A percentile compares a stretch with the other conserved stretches of the same genome.
phyloP scores from a whole-genome alignment of 257 asterid genomes.

The Mitragyna speciosa region DNA sequence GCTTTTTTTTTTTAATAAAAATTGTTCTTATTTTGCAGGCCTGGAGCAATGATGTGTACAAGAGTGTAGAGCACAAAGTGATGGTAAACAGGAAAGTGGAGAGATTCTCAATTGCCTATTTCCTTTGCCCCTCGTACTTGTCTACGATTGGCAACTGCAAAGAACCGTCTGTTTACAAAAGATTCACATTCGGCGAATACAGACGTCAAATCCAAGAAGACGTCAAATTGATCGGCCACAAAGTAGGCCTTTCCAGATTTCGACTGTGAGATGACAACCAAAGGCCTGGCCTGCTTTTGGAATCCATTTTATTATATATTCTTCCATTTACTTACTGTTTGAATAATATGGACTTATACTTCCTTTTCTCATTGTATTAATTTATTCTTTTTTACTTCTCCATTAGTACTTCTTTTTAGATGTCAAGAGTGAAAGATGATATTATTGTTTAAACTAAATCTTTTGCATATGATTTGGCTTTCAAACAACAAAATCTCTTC shows the following conservation, averaged over 20 bases:
- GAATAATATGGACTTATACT: too few relatives aligned
- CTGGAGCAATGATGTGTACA: constrained; percentile 73
- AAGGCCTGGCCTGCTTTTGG: not conserved
- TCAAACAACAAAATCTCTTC: too few relatives aligned
- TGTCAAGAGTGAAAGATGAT: too few relatives aligned
- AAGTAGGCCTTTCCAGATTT: constrained; percentile 65
- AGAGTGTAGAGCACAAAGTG: constrained; percentile 72
- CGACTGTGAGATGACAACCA: constrained; percentile 4
- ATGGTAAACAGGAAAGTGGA: constrained; percentile 47
- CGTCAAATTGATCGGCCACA: constrained; percentile 46
- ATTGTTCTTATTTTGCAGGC: constrained; percentile 48
- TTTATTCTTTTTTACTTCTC: too few relatives aligned
- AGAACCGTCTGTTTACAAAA: constrained; percentile 46
- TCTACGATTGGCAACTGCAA: constrained; percentile 47
- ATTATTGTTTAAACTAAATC: too few relatives aligned
- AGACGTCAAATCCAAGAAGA: constrained; percentile 56
- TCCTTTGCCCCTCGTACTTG: constrained; percentile 64
- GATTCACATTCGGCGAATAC: constrained; percentile 61
- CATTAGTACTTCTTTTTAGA: too few relatives aligned
- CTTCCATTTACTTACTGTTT: too few relatives aligned
- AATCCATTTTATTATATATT: not conserved
- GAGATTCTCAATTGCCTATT: constrained; percentile 76
- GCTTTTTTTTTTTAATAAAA: too few relatives aligned
- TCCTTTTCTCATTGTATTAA: too few relatives aligned
- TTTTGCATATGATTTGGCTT: too few relatives aligned